Evolutionary conservation across 768 basidiomycete species (phyloP).

Genomic region (Sporobolomyces roseus): DNA sequence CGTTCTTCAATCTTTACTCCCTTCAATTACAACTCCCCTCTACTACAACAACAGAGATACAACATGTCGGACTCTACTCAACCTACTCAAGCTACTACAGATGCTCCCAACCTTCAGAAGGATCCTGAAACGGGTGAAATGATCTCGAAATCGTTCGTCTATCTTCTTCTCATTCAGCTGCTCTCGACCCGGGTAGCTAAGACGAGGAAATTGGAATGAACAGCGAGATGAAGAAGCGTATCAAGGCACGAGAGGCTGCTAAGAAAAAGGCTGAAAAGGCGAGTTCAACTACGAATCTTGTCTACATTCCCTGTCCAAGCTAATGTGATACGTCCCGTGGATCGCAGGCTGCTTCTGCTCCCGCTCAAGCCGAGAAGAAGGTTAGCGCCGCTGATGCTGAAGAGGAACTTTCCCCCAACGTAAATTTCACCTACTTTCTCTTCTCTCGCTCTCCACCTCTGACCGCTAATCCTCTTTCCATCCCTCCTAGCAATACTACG

Average conservation of each 20-base stretch:
- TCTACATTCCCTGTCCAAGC: too few species aligned
- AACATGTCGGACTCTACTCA: constrained; percentile 16
- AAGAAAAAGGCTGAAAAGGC: constrained; percentile 75
- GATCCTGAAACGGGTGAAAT: constrained; percentile 79
- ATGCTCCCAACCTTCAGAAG: constrained; percentile 47
- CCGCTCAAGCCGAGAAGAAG: constrained; percentile 45
- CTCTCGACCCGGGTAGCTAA: neutral
- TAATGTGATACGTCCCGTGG: neutral
- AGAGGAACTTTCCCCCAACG: constrained; percentile 85
- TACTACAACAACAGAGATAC: neutral
- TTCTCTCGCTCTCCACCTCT: neutral
- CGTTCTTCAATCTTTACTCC: neutral
- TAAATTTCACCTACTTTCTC: constrained; percentile 55
- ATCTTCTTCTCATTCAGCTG: neutral
- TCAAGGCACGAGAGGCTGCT: constrained; percentile 71
- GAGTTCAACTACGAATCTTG: neutral
- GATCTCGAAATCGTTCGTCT: constrained; percentile 86
- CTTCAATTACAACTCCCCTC: neutral
- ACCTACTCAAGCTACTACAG: neutral
- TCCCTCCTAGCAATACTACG: constrained; percentile 81
- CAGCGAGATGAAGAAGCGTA: constrained; percentile 90
- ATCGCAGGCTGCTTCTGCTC: constrained; percentile 48
- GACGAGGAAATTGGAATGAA: neutral
- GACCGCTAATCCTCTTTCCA: neutral
- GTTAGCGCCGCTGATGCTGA: constrained; percentile 57